Evolutionary conservation across 78 protist species (phyloP).

Genomic region (Cyanophora paradoxa): DNA sequence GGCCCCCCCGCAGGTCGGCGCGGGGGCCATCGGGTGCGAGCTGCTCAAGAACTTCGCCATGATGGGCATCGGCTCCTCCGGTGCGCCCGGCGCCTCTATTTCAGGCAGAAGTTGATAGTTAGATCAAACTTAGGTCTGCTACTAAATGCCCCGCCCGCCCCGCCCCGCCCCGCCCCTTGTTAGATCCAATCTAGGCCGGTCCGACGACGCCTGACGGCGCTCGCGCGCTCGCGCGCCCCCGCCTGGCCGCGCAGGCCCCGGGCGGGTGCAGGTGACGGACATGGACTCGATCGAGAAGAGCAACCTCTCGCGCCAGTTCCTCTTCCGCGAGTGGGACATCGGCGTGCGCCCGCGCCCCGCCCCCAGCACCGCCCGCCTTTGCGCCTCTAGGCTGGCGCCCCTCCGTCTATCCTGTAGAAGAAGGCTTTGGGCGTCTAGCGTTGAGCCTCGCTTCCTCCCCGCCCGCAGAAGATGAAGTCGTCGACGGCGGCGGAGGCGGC

Average conservation of each 20-base stretch:
- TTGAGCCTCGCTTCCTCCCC: no score
- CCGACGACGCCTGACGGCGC: neutral
- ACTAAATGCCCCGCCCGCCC: neutral
- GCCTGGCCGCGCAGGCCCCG: no score
- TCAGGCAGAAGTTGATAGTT: no score
- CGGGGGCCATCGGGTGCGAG: slow-evolving; percentile 92
- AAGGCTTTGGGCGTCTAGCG: no score
- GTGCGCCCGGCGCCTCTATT: neutral
- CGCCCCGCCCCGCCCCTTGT: neutral
- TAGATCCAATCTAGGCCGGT: neutral
- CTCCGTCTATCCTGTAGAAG: no score
- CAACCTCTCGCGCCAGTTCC: slow-evolving; percentile 57
- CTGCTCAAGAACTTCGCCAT: slow-evolving; percentile 71
- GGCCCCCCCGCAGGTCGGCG: slow-evolving; percentile 58
- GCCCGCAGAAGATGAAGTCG: slow-evolving; percentile 73
- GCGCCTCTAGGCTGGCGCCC: neutral
- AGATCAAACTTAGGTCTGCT: no score
- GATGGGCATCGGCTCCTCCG: slow-evolving; percentile 54
- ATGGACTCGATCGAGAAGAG: slow-evolving; percentile 62
- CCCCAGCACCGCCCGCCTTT: neutral
- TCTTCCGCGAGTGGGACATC: slow-evolving; percentile 50
- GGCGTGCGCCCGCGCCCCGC: no score
- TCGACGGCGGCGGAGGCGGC: slow-evolving; percentile 84
- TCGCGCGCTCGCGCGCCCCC: neutral
- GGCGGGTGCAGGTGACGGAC: slow-evolving; percentile 43